Conservation (phyloP, 148 eudicot species). For the Amaranthus palmeri region DNA sequence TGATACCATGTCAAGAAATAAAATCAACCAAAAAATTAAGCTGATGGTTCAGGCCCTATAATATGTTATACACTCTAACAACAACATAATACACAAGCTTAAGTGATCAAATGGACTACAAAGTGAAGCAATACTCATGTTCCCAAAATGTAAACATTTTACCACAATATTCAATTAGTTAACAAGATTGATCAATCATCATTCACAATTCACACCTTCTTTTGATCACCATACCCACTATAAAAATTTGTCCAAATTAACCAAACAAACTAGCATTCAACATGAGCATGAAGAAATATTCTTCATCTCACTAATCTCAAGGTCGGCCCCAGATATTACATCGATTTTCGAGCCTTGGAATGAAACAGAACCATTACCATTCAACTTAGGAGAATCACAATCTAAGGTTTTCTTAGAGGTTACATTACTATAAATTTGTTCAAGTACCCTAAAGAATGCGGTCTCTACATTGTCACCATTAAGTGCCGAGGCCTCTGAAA, state of each 20-base stretch:
- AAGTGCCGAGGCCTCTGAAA: slow-evolving; percentile 72
- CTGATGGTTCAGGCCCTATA: too few species aligned
- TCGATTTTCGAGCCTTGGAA: slow-evolving; percentile 60
- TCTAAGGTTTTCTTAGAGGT: slow-evolving; percentile 57
- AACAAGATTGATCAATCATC: neutral
- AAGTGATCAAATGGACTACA: neutral
- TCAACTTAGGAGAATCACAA: slow-evolving; percentile 28
- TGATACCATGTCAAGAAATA: too few species aligned
- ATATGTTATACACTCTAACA: too few species aligned
- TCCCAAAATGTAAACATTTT: neutral
- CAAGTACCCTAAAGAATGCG: slow-evolving; percentile 61
- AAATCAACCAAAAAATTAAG: too few species aligned
- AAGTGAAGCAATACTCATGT: neutral
- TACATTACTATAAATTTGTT: slow-evolving; percentile 43
- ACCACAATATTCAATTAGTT: neutral
- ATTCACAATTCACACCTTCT: slow-evolving; percentile 19
- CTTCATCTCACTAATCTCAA: slow-evolving; percentile 80
- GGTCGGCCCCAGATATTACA: slow-evolving; percentile 39
- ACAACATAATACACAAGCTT: too few species aligned
- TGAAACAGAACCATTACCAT: slow-evolving; percentile 22
- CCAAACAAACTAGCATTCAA: neutral
- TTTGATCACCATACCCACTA: neutral
- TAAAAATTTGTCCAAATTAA: neutral
- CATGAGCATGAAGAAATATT: slow-evolving; percentile 59
- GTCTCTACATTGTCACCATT: slow-evolving; percentile 76